Conservation (phyloP, 306 rosid species). For the Fragaria vesca region DNA sequence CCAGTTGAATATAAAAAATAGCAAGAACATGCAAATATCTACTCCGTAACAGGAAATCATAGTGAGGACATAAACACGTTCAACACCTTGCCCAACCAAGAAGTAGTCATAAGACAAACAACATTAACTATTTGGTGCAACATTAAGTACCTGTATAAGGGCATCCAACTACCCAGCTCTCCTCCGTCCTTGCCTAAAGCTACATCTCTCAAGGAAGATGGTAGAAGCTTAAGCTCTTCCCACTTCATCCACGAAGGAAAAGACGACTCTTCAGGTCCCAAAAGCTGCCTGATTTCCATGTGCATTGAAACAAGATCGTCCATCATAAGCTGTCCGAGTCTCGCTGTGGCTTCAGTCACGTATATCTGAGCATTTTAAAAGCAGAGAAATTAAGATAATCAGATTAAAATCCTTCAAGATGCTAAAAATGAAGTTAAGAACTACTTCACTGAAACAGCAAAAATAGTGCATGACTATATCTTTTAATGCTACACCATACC, state of each 20-base stretch:
- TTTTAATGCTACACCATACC: constrained; percentile 35
- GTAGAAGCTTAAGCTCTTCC: constrained; percentile 61
- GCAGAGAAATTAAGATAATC: constrained; percentile 12
- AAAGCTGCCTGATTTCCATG: constrained; percentile 68
- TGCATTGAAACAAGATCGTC: constrained; percentile 86
- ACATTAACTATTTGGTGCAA: constrained; percentile 7
- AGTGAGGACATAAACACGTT: neutral
- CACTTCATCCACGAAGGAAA: constrained; percentile 65
- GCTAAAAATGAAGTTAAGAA: neutral
- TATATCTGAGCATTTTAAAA: constrained; percentile 57
- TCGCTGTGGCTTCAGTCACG: constrained; percentile 69
- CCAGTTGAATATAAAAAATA: neutral
- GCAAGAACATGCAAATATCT: neutral
- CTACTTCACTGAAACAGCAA: neutral
- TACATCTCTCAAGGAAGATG: constrained; percentile 54
- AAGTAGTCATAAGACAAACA: neutral
- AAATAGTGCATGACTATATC: neutral
- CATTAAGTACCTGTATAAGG: constrained; percentile 69
- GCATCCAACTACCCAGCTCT: constrained; percentile 71
- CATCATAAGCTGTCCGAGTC: constrained; percentile 84
- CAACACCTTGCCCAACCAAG: neutral
- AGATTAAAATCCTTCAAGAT: neutral
- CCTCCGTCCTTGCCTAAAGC: constrained; percentile 66
- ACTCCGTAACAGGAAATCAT: neutral
- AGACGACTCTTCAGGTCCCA: constrained; percentile 54